Evolutionary conservation across 768 basidiomycete genomes (phyloP).

Genomic region (Favolaschia claudopus): DNA sequence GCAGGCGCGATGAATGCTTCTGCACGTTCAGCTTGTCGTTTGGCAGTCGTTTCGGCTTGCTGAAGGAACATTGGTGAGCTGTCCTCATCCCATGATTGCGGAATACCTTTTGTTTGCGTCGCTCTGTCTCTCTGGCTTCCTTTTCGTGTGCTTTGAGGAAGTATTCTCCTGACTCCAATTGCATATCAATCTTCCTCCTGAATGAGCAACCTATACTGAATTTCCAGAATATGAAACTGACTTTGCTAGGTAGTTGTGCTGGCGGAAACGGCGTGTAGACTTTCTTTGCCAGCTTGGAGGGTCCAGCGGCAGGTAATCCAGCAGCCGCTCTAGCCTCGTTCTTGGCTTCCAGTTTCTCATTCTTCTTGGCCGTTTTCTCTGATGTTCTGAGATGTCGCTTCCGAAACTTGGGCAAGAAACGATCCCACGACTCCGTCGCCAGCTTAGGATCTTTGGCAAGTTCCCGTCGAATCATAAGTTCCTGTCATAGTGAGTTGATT

Average conservation of each 20-base stretch:
- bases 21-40: constrained; percentile 81
- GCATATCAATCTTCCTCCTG: constrained; percentile 79
- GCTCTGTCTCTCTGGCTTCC: constrained; percentile 73
- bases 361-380: constrained; percentile 92
- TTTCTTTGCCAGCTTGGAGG: constrained; percentile 78
- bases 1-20: constrained; percentile 88
- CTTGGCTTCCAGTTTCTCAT: constrained; percentile 69
- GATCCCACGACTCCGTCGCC: constrained; percentile 93
- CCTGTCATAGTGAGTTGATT: constrained; percentile 53
- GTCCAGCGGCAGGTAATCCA: constrained; percentile 59
- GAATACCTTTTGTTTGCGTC: constrained; percentile 78
- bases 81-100: not conserved
- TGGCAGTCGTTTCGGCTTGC: constrained; percentile 81
- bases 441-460: constrained; percentile 98
- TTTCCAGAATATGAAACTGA: constrained; percentile 33
- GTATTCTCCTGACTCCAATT: constrained; percentile 97
- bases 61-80: constrained; percentile 37
- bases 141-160: constrained; percentile 94
- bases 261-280: constrained; percentile 99
- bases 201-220: not conserved
- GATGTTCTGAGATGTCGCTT: constrained; percentile 92
- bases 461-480: constrained; percentile 98
- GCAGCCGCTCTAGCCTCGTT: constrained; percentile 71
- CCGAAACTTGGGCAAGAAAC: constrained; percentile 96
- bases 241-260: constrained; percentile 91